Base-by-base conservation (phyloP, 1,139 yeast species). In the Kodamaea ohmeri region DNA sequence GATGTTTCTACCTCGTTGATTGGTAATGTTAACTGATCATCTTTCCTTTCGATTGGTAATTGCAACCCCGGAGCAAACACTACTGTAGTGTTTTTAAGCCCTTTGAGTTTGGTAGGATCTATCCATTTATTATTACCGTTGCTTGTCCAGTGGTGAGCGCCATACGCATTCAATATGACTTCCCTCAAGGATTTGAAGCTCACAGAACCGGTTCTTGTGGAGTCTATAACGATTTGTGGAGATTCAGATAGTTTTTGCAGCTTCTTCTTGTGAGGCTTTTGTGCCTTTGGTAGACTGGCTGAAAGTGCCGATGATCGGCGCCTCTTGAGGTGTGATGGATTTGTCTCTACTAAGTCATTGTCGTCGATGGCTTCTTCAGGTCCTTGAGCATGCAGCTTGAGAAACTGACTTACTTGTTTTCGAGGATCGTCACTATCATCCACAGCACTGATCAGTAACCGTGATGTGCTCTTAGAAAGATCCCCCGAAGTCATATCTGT, bases 101-200 rank as follows among this genome's bases (percentile, higher is more conserved):
- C 30, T 14, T 27, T 27, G 20, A 27, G 30, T n/a, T 27, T 27
- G 15, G 30, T 11, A 4, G 30, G 30, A 12, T 27, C 30, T 5
- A 27, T 27, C 18, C 16, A 16, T 12, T 16, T 27, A 20, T 27
- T 27, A 4, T 19, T 4, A 4, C 12, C 12, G 12, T 16, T 27
- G 8, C 9, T 8, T 3, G 8, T 4, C 24, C 32, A 24, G 28
- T 22, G 19, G 27, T 26, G 17, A 34, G 35, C 32, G 9, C 38
- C 31, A 31, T 37, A 38, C 1, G 36, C 39, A 2, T 30, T 24
- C 12, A 80, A 53, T 0, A 79, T 61, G 36, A 83, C 53, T 38
- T 76, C 80, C 34, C 89, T 63, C 6, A 84, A 43, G 42, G 73
- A 71, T 18, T 43, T 44, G 41, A 50, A 47, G 7, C 25, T 63